A percentile compares a stretch with the other conserved stretches of the same genome.
These are phyloP conservation scores for Poa pratensis DNA, from an alignment of 176 grass and related monocot species.

Conservation along the genomic window DNA sequence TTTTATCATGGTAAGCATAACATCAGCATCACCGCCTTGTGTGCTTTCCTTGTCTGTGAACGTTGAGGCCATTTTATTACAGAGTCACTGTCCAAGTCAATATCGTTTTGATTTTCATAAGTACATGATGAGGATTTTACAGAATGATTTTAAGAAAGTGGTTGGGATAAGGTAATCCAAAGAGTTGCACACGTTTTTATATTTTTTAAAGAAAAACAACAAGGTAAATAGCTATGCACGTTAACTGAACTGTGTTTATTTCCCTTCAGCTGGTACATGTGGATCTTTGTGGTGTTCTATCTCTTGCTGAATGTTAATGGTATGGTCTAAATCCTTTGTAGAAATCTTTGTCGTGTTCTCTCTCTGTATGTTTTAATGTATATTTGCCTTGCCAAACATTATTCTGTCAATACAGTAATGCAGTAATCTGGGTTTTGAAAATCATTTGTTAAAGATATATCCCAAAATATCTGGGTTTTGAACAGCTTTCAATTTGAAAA, in stretches of 20 bases:
- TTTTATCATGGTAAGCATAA: slow-evolving; percentile 77
- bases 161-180: slow-evolving; percentile 88
- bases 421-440: too few relatives aligned
- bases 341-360: too few relatives aligned
- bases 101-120: slow-evolving; percentile 67
- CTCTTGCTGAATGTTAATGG: slow-evolving; percentile 88
- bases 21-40: slow-evolving; percentile 13
- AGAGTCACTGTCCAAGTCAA: slow-evolving; percentile 70
- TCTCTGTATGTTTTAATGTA: too few relatives aligned
- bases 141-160: slow-evolving; percentile 92
- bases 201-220: background rate
- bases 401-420: too few relatives aligned
- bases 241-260: slow-evolving; percentile 26
- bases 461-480: too few relatives aligned
- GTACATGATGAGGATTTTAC: slow-evolving; percentile 81
- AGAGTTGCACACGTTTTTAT: background rate
- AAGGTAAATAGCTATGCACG: background rate
- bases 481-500: too few relatives aligned
- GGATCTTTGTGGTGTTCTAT: slow-evolving; percentile 85
- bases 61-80: slow-evolving; percentile 7
- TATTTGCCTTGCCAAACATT: too few relatives aligned
- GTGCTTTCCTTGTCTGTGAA: slow-evolving; percentile 29
- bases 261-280: slow-evolving; percentile 88
- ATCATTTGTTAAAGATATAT: too few relatives aligned
- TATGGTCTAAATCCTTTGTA: slow-evolving; percentile 37